Evolutionary conservation across 2,329 filamentous ascomycete species (phyloP).

Genomic region (Chaetomium globosum): DNA sequence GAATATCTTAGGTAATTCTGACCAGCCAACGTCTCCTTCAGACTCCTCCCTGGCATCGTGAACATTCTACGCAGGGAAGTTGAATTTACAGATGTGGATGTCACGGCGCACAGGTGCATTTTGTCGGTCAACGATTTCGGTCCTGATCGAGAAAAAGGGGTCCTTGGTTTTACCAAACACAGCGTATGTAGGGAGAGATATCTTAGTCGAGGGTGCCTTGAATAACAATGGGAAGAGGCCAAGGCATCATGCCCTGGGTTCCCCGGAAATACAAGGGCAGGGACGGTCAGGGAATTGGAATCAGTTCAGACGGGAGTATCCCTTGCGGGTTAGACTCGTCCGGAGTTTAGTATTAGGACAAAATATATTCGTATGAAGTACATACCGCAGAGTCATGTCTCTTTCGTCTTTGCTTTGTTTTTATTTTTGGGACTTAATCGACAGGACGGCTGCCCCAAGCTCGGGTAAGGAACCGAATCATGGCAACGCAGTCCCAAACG

Average conservation of each 20-base stretch:
- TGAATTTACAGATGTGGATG: background rate
- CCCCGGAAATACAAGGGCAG: background rate
- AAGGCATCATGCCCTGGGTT: background rate
- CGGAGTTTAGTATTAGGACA: background rate
- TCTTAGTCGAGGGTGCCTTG: no score
- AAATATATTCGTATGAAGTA: background rate
- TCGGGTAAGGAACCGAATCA: conserved; percentile 15
- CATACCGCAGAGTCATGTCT: background rate
- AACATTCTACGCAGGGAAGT: background rate
- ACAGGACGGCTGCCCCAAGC: conserved; percentile 1
- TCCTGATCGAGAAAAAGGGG: background rate
- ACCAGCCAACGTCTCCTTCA: background rate
- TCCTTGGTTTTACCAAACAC: background rate
- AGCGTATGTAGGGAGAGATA: no score
- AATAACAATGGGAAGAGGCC: background rate
- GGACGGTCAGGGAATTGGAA: background rate
- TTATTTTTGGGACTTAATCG: conserved; percentile 14
- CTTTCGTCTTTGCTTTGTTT: conserved; percentile 12
- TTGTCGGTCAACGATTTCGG: conserved; percentile 2
- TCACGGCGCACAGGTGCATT: background rate
- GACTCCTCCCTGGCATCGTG: background rate
- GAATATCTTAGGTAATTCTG: conserved; percentile 15
- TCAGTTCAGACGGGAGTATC: background rate
- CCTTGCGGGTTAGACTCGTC: conserved; percentile 2
- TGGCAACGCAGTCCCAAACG: conserved; percentile 25